phyloP scores from a whole-genome alignment of 495 filamentous ascomycete species.

The Bryoglossum gracile region DNA sequence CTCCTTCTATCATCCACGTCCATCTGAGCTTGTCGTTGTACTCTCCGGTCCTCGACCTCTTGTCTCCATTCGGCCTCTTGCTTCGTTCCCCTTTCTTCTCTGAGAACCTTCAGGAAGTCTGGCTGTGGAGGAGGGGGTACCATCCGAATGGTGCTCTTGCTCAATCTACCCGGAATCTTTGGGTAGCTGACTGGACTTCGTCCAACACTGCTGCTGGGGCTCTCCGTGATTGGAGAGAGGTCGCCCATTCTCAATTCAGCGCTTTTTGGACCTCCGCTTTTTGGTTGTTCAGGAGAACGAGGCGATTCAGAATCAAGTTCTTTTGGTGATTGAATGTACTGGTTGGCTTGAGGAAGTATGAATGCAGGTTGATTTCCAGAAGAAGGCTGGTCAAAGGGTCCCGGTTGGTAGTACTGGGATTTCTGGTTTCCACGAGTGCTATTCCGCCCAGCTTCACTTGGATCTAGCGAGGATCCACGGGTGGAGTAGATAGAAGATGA shows the following conservation, averaged over 20 bases:
- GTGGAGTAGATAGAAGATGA: constrained; percentile 15
- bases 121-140: constrained; percentile 30
- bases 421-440: neutral
- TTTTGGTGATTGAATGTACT: neutral
- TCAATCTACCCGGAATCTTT: constrained; percentile 30
- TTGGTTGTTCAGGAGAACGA: too few relatives aligned
- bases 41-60: too few relatives aligned
- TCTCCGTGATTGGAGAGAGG: constrained; percentile 41
- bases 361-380: constrained; percentile 23
- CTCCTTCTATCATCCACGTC: too few relatives aligned
- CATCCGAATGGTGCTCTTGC: constrained; percentile 16
- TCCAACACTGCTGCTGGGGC: constrained; percentile 33
- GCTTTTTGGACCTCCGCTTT: too few relatives aligned
- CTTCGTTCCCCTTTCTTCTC: too few relatives aligned
- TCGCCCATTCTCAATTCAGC: constrained; percentile 24
- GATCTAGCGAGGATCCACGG: constrained; percentile 1
- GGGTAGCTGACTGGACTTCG: constrained; percentile 38
- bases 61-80: too few relatives aligned
- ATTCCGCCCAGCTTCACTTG: neutral
- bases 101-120: constrained; percentile 27
- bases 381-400: constrained; percentile 18
- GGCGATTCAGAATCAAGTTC: constrained; percentile 21
- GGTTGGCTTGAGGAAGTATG: too few relatives aligned
- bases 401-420: constrained; percentile 17
- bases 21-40: too few relatives aligned